Base-by-base conservation (phyloP, 192 early-diverging fungal species). In the Podila clonocystis region DNA sequence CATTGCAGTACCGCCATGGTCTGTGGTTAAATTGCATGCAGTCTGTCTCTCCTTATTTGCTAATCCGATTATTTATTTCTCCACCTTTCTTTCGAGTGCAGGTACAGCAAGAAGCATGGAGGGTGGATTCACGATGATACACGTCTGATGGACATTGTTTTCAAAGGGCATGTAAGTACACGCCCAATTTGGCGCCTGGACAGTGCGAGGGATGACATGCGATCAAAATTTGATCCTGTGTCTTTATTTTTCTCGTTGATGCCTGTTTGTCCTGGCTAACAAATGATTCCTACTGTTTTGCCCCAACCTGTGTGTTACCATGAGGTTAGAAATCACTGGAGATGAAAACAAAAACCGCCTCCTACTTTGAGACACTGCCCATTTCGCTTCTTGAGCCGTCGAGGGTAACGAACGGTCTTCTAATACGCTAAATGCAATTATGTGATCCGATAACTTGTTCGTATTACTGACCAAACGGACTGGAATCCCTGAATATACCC, bases 81-180 rank as follows among this genome's bases (percentile, higher is more conserved):
- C 33, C 22, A 20, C 9, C 20, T 55, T n/a, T 24, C 4, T 64
- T 33, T 50, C 19, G 20, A 22, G 28, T 58, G 36, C 12, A 80
- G 77, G 70, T 80, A 73, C 50, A 80, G 77, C 60, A 80, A 36
- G 49, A 80, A 80, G n/a, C 77, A 80, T 33, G 77, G 70, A 15
- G 77, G 77, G 15, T 80, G 77, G 77, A 72, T 72, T 24, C 77
- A 80, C n/a, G 77, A 80, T 24, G 63, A 73, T 15, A 80, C 71
- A 12, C 70, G 62, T 0, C 38, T 80, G 22, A 50, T 63, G 29
- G 62, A 80, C 50, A 80, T 80, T 34, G 48, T 26, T 2, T 80
- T 80, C 67, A 80, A 80, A 61, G 67, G 67, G 6, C 30, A 55
- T 8, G 77, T 80, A 80, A 69, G 77, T 68, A 24, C 9, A 7